Evolutionary conservation across 768 basidiomycete genomes (phyloP), one percentile per base, ranked within the genome.

Genomic region (Harrya chromipes): DNA sequence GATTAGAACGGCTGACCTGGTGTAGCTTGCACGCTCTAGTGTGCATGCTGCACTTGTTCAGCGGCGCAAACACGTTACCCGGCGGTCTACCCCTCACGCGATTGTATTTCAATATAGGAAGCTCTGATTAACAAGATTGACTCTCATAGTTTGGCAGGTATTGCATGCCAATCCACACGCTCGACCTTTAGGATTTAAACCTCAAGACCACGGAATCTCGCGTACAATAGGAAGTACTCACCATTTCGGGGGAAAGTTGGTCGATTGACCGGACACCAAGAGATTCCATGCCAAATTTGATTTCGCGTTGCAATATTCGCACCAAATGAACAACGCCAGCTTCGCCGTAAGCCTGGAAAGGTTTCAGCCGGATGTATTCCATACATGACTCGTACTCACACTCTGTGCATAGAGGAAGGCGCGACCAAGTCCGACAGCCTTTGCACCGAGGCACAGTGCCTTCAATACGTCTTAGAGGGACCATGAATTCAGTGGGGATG

Each of bases 401-500:
- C 87, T 87, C 69, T 90, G 85, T 2, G 87, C 91, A 60, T 88
- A 95, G 13, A 97, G 74, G 74, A 94, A 90, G 13, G 87, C 77
- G 14, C 94, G 75, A 2, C 94, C 94, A 27, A 97, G 70, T 6
- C 94, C 93, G 14, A 94, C 89, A 8, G 86, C 90, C 53, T 70
- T 84, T 4, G 94, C 94, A 9, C 94, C 94, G 8, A 97, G 74
- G 62, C 91, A 94, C 9, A 95, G 70, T 0, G 93, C 93, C 67
- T 95, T 97, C 40, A 97, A 70, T 16, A 94, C 84, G 70, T 94
- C 93, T 78, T 50, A 20, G 24, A 48, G n/a, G 31, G 6, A 23
- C 2, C 35, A 10, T 52, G 23, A 44, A 41, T 43, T 24, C 29
- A 33, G 10, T 40, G 10, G 9, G 2, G 1, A 39, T 16, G 10